phyloP scores from a whole-genome alignment of 495 filamentous ascomycete species.

The Aspergillus incahuasiensis region DNA sequence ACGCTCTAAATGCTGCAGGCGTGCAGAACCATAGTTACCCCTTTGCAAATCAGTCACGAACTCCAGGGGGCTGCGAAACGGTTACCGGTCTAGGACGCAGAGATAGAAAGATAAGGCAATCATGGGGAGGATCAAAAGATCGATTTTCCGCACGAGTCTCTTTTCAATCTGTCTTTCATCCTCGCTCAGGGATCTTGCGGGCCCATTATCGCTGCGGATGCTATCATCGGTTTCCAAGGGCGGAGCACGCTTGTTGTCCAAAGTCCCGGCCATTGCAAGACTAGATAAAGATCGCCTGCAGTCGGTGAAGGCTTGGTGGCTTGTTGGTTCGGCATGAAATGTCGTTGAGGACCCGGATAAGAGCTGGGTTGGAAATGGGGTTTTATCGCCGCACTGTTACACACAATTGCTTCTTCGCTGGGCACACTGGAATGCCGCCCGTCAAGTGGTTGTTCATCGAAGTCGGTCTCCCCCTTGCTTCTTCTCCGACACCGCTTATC shows the following conservation, averaged over 20 bases:
- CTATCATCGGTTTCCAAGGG: neutral
- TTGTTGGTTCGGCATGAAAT: too few species aligned
- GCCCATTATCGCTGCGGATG: neutral
- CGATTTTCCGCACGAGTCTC: slow-evolving; percentile 37
- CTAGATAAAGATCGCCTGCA: neutral
- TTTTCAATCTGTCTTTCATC: slow-evolving; percentile 27
- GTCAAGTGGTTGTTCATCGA: too few species aligned
- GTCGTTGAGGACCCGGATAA: too few species aligned
- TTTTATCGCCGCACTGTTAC: too few species aligned
- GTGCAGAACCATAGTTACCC: slow-evolving; percentile 44
- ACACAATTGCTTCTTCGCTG: too few species aligned
- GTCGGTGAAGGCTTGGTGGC: too few species aligned
- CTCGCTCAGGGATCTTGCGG: neutral
- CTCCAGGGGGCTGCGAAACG: neutral
- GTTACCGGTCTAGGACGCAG: slow-evolving; percentile 39
- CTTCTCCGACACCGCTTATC: too few species aligned
- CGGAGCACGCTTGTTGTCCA: neutral
- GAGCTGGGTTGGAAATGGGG: too few species aligned
- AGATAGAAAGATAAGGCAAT: slow-evolving; percentile 43
- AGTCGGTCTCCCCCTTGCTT: too few species aligned
- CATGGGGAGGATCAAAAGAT: slow-evolving; percentile 39
- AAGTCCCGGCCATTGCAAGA: neutral
- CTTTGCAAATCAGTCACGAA: slow-evolving; percentile 5
- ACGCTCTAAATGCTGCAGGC: slow-evolving; percentile 36
- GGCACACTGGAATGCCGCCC: too few species aligned